Evolutionary conservation across 805 yeast genomes (phyloP).

Genomic region (Millerozyma acaciae): DNA sequence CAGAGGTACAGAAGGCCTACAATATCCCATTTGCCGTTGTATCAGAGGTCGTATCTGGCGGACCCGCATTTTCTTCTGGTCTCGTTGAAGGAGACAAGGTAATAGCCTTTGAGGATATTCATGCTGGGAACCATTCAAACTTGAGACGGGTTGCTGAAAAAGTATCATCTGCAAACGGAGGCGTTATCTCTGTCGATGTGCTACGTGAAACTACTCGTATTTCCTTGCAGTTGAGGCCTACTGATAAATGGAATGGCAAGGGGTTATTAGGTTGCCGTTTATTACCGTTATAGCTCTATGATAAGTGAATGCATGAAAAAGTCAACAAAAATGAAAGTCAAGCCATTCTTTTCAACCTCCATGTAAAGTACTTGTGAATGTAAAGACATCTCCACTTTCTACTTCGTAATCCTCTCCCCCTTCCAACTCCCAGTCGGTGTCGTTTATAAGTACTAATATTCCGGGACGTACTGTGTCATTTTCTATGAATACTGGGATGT

Average conservation of each 20-base stretch:
- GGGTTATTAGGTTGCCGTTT: constrained; percentile 71
- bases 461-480: constrained; percentile 88
- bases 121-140: constrained; percentile 53
- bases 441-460: constrained; percentile 84
- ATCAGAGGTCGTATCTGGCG: constrained; percentile 41
- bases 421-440: constrained; percentile 95
- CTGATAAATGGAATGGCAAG: constrained; percentile 56
- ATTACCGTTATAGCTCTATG: constrained; percentile 30
- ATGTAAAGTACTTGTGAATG: constrained; percentile 90
- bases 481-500: constrained; percentile 71
- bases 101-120: constrained; percentile 49
- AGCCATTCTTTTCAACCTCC: constrained; percentile 61
- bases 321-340: not conserved
- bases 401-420: constrained; percentile 81
- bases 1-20: not conserved
- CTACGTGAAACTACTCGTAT: constrained; percentile 25
- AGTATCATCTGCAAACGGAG: constrained; percentile 38
- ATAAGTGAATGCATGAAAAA: no score
- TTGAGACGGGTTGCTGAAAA: constrained; percentile 41
- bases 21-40: constrained; percentile 55
- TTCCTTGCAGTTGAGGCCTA: constrained; percentile 37
- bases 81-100: constrained; percentile 52
- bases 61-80: constrained; percentile 60
- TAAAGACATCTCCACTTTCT: constrained; percentile 69
- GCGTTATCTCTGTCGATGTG: constrained; percentile 22